Evolutionary conservation across 805 yeast species (phyloP), one percentile per base, ranked within the genome.

Genomic region (Candida broadrunensis): DNA sequence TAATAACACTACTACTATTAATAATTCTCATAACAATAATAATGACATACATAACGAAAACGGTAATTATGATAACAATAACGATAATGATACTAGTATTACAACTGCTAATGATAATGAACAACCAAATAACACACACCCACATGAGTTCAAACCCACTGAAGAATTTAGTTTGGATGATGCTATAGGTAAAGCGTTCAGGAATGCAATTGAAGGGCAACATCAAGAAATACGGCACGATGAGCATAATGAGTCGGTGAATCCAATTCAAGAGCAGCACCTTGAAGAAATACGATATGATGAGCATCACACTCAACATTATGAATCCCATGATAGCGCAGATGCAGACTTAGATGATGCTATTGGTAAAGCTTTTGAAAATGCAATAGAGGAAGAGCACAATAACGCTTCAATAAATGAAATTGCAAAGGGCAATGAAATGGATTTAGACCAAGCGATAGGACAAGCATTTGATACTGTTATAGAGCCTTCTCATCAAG

Each of bases 151-250:
- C 12, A 26, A 35, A 3, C 8, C n/a, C 5, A 6, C n/a, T 14
- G 16, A 25, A 3, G 29, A 35, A 5, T 35, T 35, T 6, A 36
- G 45, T 21, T 41, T 49, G 37, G 41, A 43, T 35, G 40, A 47
- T 15, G 61, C 55, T 13, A 51, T 56, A 27, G 63, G 61, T 7
- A 48, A 51, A 24, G 63, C 59, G 1, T 44, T 49, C 26, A 30
- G 29, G 20, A 24, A 53, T 26, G 56, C 53, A 1, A 33, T 47
- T 29, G 14, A 26, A 29, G 18, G 14, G 12, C 29, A 43, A 31
- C 32, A 34, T 26, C 27, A 15, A 16, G 35, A 20, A 15, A n/a
- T n/a, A n/a, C n/a, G n/a, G n/a, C n/a, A n/a, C n/a, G n/a, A n/a
- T n/a, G 47, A 40, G 5, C 24, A 36, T 13, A 20, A 21, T 12